phyloP scores from a whole-genome alignment of 2,329 filamentous ascomycete genomes.

The Botrytis byssoidea region DNA sequence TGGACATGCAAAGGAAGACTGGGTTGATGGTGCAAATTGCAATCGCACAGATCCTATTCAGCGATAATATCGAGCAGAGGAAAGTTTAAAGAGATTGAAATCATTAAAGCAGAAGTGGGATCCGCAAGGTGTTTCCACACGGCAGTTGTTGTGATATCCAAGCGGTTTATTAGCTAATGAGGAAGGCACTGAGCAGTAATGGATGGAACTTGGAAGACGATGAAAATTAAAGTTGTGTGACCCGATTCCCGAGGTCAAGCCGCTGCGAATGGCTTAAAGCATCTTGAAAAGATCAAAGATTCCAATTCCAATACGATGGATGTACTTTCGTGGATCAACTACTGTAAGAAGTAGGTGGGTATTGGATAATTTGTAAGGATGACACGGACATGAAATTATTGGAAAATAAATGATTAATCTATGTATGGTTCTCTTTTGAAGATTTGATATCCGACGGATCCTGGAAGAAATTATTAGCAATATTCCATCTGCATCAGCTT shows the following conservation, averaged over 20 bases:
- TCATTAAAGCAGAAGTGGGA: background rate
- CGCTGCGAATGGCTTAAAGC: background rate
- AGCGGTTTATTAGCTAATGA: background rate
- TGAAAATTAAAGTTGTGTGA: background rate
- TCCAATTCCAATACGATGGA: background rate
- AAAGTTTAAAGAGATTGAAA: background rate
- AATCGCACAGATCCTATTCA: background rate
- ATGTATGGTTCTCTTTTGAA: background rate
- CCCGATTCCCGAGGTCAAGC: background rate
- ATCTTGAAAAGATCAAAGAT: background rate
- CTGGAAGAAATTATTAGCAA: background rate
- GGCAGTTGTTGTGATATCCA: background rate
- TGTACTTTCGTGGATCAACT: background rate
- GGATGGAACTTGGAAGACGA: background rate
- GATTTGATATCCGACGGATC: background rate
- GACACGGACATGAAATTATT: constrained; percentile 8
- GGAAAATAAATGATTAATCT: background rate
- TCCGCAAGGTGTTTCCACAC: background rate
- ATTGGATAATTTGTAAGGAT: background rate
- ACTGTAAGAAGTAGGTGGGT: background rate
- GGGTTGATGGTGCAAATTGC: background rate
- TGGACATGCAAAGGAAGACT: background rate
- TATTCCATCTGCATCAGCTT: background rate
- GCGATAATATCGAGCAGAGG: background rate
- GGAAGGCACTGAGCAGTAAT: background rate